Conservation (phyloP, 257 asterid species). For the Solanum infundibuliforme region DNA sequence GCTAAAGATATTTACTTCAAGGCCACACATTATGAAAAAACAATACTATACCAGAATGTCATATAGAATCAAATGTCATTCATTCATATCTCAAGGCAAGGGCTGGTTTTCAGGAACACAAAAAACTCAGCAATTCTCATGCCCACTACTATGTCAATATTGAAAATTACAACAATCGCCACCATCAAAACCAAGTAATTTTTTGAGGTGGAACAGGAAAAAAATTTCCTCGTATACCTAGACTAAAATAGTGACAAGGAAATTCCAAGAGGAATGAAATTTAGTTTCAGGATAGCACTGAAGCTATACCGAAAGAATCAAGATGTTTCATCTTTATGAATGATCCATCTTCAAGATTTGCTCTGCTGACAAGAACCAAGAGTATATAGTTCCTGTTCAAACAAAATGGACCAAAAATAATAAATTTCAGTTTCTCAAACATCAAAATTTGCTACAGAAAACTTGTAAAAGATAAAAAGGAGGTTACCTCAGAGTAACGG, state of each 20-base stretch:
- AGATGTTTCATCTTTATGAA: not conserved
- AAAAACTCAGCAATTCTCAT: conserved; percentile 2
- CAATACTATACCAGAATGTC: not conserved
- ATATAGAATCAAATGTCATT: not conserved
- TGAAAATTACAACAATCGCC: not conserved
- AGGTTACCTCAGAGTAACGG: conserved; percentile 58
- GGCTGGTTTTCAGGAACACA: conserved; percentile 1
- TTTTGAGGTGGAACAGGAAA: not conserved
- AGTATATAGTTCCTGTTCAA: not conserved
- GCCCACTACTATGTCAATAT: not conserved
- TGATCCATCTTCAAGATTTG: not conserved
- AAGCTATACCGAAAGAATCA: not conserved
- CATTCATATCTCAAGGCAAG: not conserved
- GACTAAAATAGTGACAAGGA: not conserved
- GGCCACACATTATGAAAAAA: not conserved
- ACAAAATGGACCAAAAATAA: not conserved
- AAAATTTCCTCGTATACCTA: not conserved
- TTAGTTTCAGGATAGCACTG: not conserved
- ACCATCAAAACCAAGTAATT: not conserved
- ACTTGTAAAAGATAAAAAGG: not conserved
- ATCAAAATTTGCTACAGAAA: not conserved
- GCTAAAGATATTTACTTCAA: not conserved
- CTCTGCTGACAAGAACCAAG: conserved; percentile 1
- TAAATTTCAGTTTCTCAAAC: not conserved
- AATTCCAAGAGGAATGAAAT: not conserved